Base-by-base conservation (phyloP, 257 asterid species). In the Penstemon eatonii region DNA sequence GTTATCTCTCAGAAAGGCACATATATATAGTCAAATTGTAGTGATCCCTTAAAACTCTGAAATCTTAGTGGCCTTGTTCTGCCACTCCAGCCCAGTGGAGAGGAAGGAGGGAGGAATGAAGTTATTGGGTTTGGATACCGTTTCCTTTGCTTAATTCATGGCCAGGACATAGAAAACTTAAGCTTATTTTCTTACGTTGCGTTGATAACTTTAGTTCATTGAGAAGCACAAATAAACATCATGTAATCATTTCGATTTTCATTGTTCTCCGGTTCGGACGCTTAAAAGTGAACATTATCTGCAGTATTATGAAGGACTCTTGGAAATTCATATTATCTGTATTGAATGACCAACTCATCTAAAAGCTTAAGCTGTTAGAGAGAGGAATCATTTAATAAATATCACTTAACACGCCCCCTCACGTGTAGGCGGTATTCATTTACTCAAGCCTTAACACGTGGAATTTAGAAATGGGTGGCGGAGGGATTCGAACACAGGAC, bases 241-340 rank as follows among this genome's bases (percentile, higher is more conserved):
- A 60, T 61, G 56, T 47, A 40, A 57, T 68, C 52, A 53, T 75
- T 68, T 63, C 49, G 19, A 46, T 46, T 67, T 51, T 49, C 12
- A 67, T 53, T 52, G 66, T 69, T 11, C 38, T 63, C 37, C 41
- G 45, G 66, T 18, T 44, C 44, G 41, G 60, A 15, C 66, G n/a
- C 58, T 42, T 66, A 11, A 47, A 40, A 47, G 52, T 63, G 62
- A 67, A 68, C 44, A 59, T 44, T 4, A 47, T 15, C 5, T 8
- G 38, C 56, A 12, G n/a, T 49, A 12, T 12, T 25, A 25, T 25
- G 33, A 54, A 56, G 41, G 55, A 15, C 60, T 12, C 64, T 51
- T 63, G 10, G 36, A 40, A 41, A 37, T 64, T 63, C 58, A 69
- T 36, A 60, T 44, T 4, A 49, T 33, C 6, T 15, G 39, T 45